Evolutionary conservation across 371 early-diverging fungal species (phyloP).

Genomic region (Apophysomyces trapeziformis): DNA sequence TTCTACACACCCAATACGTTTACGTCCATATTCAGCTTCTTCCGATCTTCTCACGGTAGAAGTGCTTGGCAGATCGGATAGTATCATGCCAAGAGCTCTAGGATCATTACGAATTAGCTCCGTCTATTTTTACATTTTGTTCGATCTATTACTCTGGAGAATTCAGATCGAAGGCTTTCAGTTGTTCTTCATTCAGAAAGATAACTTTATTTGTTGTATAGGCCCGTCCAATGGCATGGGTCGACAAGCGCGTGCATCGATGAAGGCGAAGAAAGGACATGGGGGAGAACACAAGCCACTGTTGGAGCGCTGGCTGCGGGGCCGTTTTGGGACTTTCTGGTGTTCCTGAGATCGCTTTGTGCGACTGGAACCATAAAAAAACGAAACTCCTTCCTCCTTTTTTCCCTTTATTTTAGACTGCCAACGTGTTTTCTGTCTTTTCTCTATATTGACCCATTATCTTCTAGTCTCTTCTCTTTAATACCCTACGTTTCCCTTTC

Average conservation of each 20-base stretch:
- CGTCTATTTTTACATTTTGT: not conserved
- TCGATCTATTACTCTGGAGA: slow-evolving; percentile 16
- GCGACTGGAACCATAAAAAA: slow-evolving; percentile 6
- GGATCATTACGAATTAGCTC: not conserved
- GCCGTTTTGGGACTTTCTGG: not conserved
- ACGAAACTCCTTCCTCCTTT: slow-evolving; percentile 3
- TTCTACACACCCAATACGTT: slow-evolving; percentile 70
- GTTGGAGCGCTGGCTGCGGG: slow-evolving; percentile 2
- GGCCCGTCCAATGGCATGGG: not conserved
- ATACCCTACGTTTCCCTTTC: not conserved
- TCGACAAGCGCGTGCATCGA: slow-evolving; percentile 9
- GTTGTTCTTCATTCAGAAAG: slow-evolving; percentile 30
- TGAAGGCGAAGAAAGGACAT: not conserved
- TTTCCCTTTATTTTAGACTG: slow-evolving; percentile 8
- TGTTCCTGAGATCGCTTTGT: slow-evolving; percentile 9
- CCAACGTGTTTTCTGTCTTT: slow-evolving; percentile 9
- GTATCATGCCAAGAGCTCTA: slow-evolving; percentile 1
- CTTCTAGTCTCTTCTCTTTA: not conserved
- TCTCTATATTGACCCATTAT: slow-evolving; percentile 6
- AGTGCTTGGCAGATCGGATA: not conserved
- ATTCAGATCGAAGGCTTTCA: slow-evolving; percentile 20
- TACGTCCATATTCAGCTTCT: slow-evolving; percentile 75
- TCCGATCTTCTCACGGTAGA: slow-evolving; percentile 56
- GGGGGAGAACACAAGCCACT: slow-evolving; percentile 11
- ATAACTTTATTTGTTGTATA: slow-evolving; percentile 27